Evolutionary conservation across 192 early-diverging fungal genomes (phyloP), one percentile per base, ranked within the genome.

Genomic region (Linnemannia elongata): DNA sequence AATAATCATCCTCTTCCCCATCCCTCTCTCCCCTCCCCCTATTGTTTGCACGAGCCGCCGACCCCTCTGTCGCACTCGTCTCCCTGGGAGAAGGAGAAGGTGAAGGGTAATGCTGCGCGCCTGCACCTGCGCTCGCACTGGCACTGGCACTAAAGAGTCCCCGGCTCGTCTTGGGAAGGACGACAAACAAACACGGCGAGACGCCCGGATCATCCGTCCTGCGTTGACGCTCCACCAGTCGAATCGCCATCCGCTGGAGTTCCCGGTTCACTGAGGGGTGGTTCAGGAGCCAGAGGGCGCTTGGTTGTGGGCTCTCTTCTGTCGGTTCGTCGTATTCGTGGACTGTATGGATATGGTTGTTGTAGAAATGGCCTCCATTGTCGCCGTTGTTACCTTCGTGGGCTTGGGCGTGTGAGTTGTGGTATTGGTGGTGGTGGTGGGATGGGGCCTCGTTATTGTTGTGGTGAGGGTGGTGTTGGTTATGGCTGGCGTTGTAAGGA

Each of bases 171-270:
- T 24, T 68, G 24, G 83, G 83, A 10, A 85, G 74, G 75, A 85
- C 76, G 30, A 85, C 75, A 76, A 80, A 85, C 36, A 85, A 57
- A 72, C 69, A 76, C 15, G 75, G 75, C 39, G 75, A 66, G 3
- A 66, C 30, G 13, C 60, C 60, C 13, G 60, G 27, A 66, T 66
- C 60, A 33, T 66, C 60, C 10, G 60, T 66, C n/a, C 4, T 24
- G 9, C 60, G 27, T 30, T 66, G 60, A 13, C 60, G 60, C 4
- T 66, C 60, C 2, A 66, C 27, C 7, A 66, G 60, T 1, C 60
- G n/a, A 15, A 15, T 4, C 3, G 60, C 60, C 60, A 66, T 35
- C 60, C 60, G n/a, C 5, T 66, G n/a, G 12, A 66, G 60, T 15
- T 66, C 60, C 12, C 9, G 30, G 30, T 33, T 27, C 12, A 66